Base-by-base conservation (phyloP, 164 flowering plant genomes). In the Umbilicus rupestris region DNA sequence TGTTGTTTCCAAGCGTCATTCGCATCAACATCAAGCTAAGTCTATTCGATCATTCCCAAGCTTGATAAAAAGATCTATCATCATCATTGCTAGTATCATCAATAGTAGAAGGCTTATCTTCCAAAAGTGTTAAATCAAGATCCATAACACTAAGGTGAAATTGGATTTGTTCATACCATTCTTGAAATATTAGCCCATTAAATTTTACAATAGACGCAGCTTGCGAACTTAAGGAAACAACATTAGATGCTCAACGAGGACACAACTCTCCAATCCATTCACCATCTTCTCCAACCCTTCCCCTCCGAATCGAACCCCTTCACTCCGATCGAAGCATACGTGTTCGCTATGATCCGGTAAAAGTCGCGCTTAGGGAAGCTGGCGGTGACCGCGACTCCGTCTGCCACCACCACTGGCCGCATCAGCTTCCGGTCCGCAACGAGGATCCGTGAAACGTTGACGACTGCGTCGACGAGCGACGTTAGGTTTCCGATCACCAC, bases 401-500 rank as follows among this genome's bases (percentile, higher is more conserved):
- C 60, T 0, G 10, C 31, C 19, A 55, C 19, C 17, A 28, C 60
- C 33, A 55, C 60, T 17, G 31, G 60, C 19, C 60, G 33, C 16
- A 55, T 28, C 60, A 55, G 60, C 33, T 55, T 55, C 33, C 60
- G 26, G n/a, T 47, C 26, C 24, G 26, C 22, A 12, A 47, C 24
- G 26, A 47, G 8, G 55, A n/a, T 47, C 7, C 24, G 16, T 6
- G 60, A 55, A 55, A 22, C 60, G 60, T 55, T 28, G 5, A 55
- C 31, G 4, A 55, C 60, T 28, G 60, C 60, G 60, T 26, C 30
- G 58, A 52, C 58, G 29, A 52, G 30, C 15, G 30, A 22, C 15
- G 58, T 15, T 22, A 52, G 58, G 58, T 55, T 55, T 55, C 60
- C 60, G 60, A 55, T 55, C 33, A 55, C 60, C 60, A 55, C 60